Percentiles rank a stretch among this genome's conserved stretches.
phyloP scores from a whole-genome alignment of 2,329 filamentous ascomycete species.

The Talaromyces pinophilus region DNA sequence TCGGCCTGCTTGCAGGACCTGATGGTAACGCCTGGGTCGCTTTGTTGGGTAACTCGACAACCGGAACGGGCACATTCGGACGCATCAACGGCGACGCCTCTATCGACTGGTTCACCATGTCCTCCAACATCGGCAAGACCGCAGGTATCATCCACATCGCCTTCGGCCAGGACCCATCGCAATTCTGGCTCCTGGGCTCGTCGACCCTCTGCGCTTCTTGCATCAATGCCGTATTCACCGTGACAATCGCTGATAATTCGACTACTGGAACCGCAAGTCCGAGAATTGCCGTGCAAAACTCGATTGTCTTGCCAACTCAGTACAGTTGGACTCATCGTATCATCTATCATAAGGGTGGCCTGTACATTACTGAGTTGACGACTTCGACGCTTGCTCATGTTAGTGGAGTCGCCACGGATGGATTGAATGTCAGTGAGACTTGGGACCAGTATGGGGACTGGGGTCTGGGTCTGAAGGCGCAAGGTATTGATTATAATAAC shows the following conservation, averaged over 20 bases:
- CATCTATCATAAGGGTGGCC: constrained; percentile 5
- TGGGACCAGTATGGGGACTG: constrained; percentile 14
- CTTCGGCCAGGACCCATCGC: not conserved
- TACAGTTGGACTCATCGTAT: constrained; percentile 15
- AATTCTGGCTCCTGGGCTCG: not conserved
- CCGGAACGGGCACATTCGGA: not conserved
- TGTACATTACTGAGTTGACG: constrained; percentile 9
- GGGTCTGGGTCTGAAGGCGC: constrained; percentile 12
- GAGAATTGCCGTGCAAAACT: constrained; percentile 4
- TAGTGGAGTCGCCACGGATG: not conserved
- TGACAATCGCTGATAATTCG: not conserved
- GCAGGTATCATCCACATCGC: not conserved
- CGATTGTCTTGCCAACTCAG: constrained; percentile 10
- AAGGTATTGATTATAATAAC: constrained; percentile 11
- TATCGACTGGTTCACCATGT: not conserved
- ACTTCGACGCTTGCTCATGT: constrained; percentile 3
- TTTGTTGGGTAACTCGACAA: not conserved
- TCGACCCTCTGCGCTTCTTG: not conserved
- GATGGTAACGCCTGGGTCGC: not conserved
- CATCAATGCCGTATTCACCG: not conserved
- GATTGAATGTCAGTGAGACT: constrained; percentile 12
- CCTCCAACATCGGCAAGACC: not conserved
- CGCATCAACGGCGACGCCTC: not conserved
- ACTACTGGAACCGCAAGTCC: not conserved
- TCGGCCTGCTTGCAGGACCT: not conserved